A percentile compares a stretch with the other conserved stretches of the same genome.
These are phyloP conservation scores for Pseudognaphalium luteoalbum DNA, from an alignment of 129 eudicot species.

Conservation along the genomic window DNA sequence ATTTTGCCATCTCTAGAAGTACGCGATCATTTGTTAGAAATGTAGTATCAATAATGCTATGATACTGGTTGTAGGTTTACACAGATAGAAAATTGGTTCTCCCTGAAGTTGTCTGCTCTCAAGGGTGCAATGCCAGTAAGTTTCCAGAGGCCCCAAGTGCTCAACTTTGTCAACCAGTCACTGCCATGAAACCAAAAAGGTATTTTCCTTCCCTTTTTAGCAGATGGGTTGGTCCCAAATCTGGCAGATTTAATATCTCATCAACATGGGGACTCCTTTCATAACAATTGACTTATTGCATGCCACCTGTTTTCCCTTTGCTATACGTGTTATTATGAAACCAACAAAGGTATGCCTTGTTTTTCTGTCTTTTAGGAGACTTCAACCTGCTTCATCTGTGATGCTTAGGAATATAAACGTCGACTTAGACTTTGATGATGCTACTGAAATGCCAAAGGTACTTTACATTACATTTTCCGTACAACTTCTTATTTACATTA, in stretches of 20 bases:
- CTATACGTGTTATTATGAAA: background rate
- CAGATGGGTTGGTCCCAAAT: background rate
- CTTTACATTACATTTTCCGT: background rate
- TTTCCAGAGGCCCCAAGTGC: constrained; percentile 24
- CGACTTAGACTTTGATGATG: constrained; percentile 47
- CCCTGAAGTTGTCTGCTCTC: constrained; percentile 17
- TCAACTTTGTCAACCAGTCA: constrained; percentile 26
- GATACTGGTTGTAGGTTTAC: constrained; percentile 22
- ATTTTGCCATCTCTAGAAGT: constrained; percentile 11
- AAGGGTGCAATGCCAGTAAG: constrained; percentile 20
- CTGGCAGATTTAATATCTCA: background rate
- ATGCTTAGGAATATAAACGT: constrained; percentile 55
- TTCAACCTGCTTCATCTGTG: constrained; percentile 76
- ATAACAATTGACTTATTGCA: background rate
- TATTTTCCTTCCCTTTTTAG: background rate
- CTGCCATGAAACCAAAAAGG: constrained; percentile 58
- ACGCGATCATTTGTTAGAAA: background rate
- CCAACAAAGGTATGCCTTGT: background rate
- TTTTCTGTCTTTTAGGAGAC: constrained; percentile 51
- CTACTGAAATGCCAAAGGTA: constrained; percentile 63
- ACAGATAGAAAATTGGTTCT: constrained; percentile 18
- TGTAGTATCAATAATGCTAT: background rate
- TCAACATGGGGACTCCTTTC: background rate
- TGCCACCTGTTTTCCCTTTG: background rate
- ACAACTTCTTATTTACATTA: background rate